These are phyloP conservation scores for Dictyophora rubrovolvata DNA, from an alignment of 768 basidiomycete species.

Conservation along the genomic window DNA sequence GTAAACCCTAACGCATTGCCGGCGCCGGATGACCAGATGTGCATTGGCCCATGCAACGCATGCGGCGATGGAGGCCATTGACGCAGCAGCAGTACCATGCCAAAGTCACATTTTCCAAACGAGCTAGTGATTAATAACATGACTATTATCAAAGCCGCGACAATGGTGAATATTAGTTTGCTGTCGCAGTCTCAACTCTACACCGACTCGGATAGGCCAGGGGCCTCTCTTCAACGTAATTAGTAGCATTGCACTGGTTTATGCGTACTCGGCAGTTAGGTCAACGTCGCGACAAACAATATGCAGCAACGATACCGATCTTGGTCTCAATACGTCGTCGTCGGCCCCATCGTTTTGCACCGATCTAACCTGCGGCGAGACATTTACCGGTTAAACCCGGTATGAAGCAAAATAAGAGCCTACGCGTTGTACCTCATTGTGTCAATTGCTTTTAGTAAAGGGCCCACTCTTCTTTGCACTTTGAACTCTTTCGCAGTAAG, in stretches of 20 bases:
- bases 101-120: background rate
- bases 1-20: no score
- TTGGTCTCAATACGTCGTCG: background rate
- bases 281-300: conserved; percentile 36
- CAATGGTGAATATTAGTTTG: conserved; percentile 32
- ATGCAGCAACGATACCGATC: background rate
- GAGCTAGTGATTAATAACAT: conserved; percentile 54
- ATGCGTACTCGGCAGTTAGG: conserved; percentile 34
- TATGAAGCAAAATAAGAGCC: no score
- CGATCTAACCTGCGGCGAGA: conserved; percentile 70
- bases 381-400: conserved; percentile 25
- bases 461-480: no score
- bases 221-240: conserved; percentile 24
- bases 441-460: no score
- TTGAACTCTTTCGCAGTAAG: no score
- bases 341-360: conserved; percentile 75
- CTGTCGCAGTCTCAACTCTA: conserved; percentile 65
- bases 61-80: no score
- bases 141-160: conserved; percentile 49
- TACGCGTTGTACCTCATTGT: no score
- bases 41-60: no score
- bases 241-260: conserved; percentile 10
- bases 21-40: no score
- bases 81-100: no score
- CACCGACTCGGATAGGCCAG: conserved; percentile 37